Conservation (phyloP, 2,329 filamentous ascomycete species). For the Pseudocercospora ulei region DNA sequence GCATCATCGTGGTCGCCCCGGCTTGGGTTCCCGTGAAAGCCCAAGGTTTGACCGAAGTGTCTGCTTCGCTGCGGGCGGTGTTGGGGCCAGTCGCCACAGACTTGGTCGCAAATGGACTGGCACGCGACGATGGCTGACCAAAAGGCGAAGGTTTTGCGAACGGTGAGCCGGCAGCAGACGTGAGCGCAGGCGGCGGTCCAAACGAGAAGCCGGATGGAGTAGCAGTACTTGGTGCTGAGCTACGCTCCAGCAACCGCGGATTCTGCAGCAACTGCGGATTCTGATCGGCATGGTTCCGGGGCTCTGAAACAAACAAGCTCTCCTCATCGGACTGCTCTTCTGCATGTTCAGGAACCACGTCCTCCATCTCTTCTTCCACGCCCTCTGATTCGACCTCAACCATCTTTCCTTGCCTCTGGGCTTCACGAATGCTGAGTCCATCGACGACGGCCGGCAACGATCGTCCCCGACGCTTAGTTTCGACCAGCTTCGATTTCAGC, state of each 20-base stretch:
- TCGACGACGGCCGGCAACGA: conserved; percentile 49
- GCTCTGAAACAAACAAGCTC: conserved; percentile 39
- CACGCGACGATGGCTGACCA: conserved; percentile 15
- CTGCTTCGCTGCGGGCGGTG: not conserved
- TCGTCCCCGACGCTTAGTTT: conserved; percentile 49
- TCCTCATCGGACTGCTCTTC: conserved; percentile 26
- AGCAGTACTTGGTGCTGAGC: not conserved
- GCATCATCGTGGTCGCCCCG: conserved; percentile 1
- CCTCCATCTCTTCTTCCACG: conserved; percentile 27
- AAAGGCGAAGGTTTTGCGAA: conserved; percentile 14
- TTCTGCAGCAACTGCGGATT: conserved; percentile 3
- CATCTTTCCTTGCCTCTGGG: conserved; percentile 44
- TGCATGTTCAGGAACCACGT: conserved; percentile 27
- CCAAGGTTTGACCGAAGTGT: not conserved
- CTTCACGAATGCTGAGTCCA: conserved; percentile 47
- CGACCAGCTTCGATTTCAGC: conserved; percentile 40
- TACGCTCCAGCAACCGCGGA: not conserved
- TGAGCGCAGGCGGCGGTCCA: conserved; percentile 5
- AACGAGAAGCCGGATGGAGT: conserved; percentile 13
- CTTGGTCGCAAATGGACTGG: conserved; percentile 10
- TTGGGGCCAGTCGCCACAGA: conserved; percentile 3
- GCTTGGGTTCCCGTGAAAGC: not conserved
- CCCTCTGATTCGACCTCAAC: conserved; percentile 35
- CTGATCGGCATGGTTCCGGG: conserved; percentile 2
- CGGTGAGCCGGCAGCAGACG: conserved; percentile 6